A percentile compares a stretch with the other conserved stretches of the same genome.
Conservation (phyloP, 768 basidiomycete genomes). For the Suillus weaverae region DNA sequence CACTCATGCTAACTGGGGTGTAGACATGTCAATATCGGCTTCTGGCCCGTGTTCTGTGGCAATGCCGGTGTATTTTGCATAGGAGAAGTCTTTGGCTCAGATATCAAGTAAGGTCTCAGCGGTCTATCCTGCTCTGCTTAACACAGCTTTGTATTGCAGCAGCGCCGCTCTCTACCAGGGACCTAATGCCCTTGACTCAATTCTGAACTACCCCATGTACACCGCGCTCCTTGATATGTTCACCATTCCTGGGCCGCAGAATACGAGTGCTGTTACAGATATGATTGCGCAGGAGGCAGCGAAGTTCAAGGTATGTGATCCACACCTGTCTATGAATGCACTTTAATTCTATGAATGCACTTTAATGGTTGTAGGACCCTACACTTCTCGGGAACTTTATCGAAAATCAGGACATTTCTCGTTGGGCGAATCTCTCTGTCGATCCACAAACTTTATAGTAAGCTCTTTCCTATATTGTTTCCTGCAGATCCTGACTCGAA, state of each 20-base stretch:
- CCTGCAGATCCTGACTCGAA: not conserved
- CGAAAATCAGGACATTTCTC: conserved; percentile 76
- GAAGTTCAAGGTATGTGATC: conserved; percentile 44
- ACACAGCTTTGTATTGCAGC: conserved; percentile 35
- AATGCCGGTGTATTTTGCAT: conserved; percentile 85
- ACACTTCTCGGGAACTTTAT: conserved; percentile 69
- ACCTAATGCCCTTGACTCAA: conserved; percentile 58
- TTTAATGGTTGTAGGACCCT: conserved; percentile 18
- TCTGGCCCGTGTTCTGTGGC: conserved; percentile 74
- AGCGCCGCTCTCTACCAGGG: conserved; percentile 62
- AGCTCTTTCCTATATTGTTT: conserved; percentile 20
- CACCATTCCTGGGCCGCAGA: conserved; percentile 64
- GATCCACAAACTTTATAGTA: conserved; percentile 73
- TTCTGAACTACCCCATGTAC: conserved; percentile 74
- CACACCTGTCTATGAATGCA: not conserved
- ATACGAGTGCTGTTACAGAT: conserved; percentile 56
- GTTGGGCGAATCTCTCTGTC: conserved; percentile 71
- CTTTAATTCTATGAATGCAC: not conserved
- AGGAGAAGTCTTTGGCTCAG: conserved; percentile 69
- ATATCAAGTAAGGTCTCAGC: conserved; percentile 43
- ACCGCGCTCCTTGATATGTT: conserved; percentile 63
- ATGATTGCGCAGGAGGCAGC: conserved; percentile 53
- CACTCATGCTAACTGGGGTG: conserved; percentile 12
- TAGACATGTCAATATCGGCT: conserved; percentile 67
- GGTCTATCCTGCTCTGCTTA: not conserved